phyloP scores from a whole-genome alignment of 345 rosid genomes.

The Streptanthus diversifolius region DNA sequence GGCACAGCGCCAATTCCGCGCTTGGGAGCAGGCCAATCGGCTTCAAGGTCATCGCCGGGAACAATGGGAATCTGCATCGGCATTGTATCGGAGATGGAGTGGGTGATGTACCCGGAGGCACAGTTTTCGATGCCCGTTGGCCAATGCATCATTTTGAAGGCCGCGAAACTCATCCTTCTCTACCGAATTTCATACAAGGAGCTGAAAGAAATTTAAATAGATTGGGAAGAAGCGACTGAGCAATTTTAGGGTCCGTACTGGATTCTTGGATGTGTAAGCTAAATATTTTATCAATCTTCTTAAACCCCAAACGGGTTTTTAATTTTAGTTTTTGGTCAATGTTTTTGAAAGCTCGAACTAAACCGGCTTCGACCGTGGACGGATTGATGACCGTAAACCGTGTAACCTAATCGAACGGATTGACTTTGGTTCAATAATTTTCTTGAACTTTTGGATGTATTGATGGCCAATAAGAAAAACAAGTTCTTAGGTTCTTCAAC shows the following conservation, averaged over 20 bases:
- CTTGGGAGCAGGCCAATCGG: slow-evolving; percentile 54
- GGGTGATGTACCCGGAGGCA: slow-evolving; percentile 81
- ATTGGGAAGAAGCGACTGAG: background rate
- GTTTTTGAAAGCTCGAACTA: background rate
- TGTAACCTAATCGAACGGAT: too few species aligned
- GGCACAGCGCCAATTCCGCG: slow-evolving; percentile 70
- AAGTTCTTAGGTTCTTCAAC: too few species aligned
- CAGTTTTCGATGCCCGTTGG: slow-evolving; percentile 85
- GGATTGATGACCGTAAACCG: background rate
- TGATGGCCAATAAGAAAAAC: too few species aligned
- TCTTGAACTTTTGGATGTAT: too few species aligned
- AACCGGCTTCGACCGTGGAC: background rate
- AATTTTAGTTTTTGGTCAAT: background rate
- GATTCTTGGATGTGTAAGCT: background rate
- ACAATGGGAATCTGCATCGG: slow-evolving; percentile 44
- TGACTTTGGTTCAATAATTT: too few species aligned
- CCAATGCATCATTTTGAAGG: slow-evolving; percentile 95
- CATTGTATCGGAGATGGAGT: slow-evolving; percentile 57
- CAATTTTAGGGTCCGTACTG: background rate
- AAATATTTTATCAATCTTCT: too few species aligned
- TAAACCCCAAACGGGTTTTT: background rate
- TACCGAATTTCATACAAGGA: background rate
- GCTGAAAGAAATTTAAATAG: background rate
- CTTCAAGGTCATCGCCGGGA: slow-evolving; percentile 61
- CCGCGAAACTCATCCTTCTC: slow-evolving; percentile 81